Conservation (phyloP, 164 flowering plant species). For the Magnolia officinalis region DNA sequence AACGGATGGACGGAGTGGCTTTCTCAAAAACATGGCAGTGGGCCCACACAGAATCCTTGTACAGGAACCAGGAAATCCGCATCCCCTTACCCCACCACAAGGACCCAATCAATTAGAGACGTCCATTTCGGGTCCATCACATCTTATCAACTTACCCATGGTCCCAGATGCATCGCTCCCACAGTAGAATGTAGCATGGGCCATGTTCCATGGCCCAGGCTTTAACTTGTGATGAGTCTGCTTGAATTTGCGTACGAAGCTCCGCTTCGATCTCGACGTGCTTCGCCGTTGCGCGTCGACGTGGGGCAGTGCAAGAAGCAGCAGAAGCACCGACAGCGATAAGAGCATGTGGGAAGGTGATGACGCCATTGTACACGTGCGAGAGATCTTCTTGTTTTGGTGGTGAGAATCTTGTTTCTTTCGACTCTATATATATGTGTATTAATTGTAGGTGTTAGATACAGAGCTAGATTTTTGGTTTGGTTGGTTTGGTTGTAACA, state of each 20-base stretch:
- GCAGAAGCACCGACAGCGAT: neutral
- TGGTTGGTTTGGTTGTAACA: no score
- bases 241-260: neutral
- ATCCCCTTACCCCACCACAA: no score
- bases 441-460: no score
- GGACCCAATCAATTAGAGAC: no score
- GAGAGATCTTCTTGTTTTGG: neutral
- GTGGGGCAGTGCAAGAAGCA: neutral
- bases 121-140: no score
- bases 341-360: neutral
- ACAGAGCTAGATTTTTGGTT: no score
- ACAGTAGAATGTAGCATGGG: slow-evolving; percentile 15
- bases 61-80: no score
- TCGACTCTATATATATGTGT: no score
- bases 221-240: slow-evolving; percentile 2
- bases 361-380: neutral
- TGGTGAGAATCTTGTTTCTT: neutral
- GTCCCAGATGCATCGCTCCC: slow-evolving; percentile 14
- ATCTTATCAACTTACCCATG: slow-evolving; percentile 4
- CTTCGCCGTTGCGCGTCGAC: neutral
- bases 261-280: neutral
- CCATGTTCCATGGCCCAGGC: slow-evolving; percentile 11
- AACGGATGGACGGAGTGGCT: no score
- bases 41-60: no score
- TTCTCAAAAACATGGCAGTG: no score